phyloP scores from a whole-genome alignment of 306 rosid genomes.

The Albizia julibrissin region DNA sequence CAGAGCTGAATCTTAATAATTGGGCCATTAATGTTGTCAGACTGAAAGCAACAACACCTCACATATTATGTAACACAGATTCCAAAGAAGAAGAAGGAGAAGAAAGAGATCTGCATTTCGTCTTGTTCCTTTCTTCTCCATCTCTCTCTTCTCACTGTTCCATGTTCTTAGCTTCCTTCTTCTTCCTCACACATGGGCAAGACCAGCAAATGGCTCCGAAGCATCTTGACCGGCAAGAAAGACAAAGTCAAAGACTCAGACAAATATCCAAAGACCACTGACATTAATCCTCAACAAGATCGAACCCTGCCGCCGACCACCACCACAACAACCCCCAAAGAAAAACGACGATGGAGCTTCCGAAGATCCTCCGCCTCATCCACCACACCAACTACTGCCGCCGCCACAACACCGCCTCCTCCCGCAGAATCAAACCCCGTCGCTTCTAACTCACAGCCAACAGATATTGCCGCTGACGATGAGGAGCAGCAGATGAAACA shows the following conservation, averaged over 20 bases:
- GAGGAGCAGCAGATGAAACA: conserved; percentile 78
- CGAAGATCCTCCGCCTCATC: conserved; percentile 77
- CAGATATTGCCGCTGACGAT: conserved; percentile 36
- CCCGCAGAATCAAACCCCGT: conserved; percentile 34
- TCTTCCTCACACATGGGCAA: conserved; percentile 62
- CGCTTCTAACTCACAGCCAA: conserved; percentile 33
- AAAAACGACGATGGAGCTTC: conserved; percentile 90
- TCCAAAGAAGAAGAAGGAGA: not conserved
- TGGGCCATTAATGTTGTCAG: conserved; percentile 29
- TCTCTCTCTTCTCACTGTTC: conserved; percentile 23
- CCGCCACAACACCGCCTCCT: conserved; percentile 34
- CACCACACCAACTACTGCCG: conserved; percentile 33
- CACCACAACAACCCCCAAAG: conserved; percentile 41
- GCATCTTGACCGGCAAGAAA: conserved; percentile 76
- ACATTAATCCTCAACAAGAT: conserved; percentile 33
- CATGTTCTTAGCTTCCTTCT: conserved; percentile 30
- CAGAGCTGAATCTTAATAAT: conserved; percentile 29
- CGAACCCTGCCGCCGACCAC: conserved; percentile 56
- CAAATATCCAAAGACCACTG: conserved; percentile 19
- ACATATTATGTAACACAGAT: conserved; percentile 14
- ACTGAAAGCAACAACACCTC: conserved; percentile 36
- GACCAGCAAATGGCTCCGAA: conserved; percentile 79
- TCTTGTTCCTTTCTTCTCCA: conserved; percentile 41
- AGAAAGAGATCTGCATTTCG: conserved; percentile 44
- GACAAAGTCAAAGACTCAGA: conserved; percentile 16